Percentiles rank a stretch among this genome's conserved stretches.
Evolutionary conservation across 73 alveolate species (phyloP).

Genomic region (Loxodes magnus): DNA sequence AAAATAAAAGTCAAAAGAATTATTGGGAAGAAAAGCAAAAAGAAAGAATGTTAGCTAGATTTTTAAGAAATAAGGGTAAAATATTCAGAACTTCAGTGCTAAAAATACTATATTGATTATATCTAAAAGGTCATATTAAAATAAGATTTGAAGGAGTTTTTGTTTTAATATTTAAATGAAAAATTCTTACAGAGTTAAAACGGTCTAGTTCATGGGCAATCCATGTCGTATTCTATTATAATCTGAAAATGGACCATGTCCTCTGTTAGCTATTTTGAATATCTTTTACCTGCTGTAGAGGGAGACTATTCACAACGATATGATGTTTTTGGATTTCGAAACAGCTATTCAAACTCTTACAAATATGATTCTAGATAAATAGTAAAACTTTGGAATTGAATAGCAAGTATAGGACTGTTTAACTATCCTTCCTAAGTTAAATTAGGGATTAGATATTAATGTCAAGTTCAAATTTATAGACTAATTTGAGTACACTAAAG

Average conservation of each 20-base stretch:
- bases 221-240: background rate
- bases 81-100: no score
- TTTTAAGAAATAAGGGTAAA: no score
- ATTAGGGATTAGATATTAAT: constrained; percentile 6
- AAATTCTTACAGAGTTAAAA: background rate
- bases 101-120: no score
- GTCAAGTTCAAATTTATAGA: constrained; percentile 2
- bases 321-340: background rate
- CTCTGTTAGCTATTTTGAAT: constrained; percentile 6
- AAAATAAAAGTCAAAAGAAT: no score
- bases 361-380: background rate
- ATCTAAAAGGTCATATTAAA: no score
- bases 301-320: background rate
- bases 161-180: no score
- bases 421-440: background rate
- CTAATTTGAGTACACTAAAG: constrained; percentile 7
- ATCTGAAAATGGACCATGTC: constrained; percentile 11
- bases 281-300: background rate
- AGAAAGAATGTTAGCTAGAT: no score
- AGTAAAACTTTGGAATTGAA: background rate
- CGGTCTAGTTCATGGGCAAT: background rate
- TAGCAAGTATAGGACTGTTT: background rate
- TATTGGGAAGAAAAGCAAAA: no score
- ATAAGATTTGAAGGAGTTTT: no score
- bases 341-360: background rate